Conservation (phyloP, 495 filamentous ascomycete genomes). For the Penicillium lividum region DNA sequence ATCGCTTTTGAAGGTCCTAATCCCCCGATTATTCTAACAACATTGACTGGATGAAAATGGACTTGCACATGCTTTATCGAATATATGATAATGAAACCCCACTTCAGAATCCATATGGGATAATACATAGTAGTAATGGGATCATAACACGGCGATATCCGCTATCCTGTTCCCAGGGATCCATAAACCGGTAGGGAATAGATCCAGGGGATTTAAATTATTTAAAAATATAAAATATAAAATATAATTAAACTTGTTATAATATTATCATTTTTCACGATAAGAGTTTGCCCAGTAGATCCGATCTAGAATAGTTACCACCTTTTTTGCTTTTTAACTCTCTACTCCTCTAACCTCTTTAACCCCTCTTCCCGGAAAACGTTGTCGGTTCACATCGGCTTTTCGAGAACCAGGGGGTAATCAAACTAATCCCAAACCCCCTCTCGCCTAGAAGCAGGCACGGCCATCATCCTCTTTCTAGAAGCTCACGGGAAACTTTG, state of each 20-base stretch:
- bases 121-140: not conserved
- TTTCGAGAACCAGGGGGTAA: not conserved
- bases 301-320: slow-evolving; percentile 16
- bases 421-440: slow-evolving; percentile 8
- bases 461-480: slow-evolving; percentile 29
- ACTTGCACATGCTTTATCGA: slow-evolving; percentile 25
- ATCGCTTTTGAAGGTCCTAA: slow-evolving; percentile 22
- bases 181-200: not conserved
- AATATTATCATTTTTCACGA: not conserved
- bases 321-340: not conserved
- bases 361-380: slow-evolving; percentile 20
- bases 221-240: too few relatives aligned
- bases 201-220: too few relatives aligned
- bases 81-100: slow-evolving; percentile 27
- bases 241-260: too few relatives aligned
- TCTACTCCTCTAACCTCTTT: not conserved
- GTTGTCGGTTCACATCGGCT: slow-evolving; percentile 28
- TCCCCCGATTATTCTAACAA: slow-evolving; percentile 12
- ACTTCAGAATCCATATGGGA: slow-evolving; percentile 15
- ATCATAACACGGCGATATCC: slow-evolving; percentile 6
- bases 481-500: slow-evolving; percentile 21
- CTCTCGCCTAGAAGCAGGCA: slow-evolving; percentile 18
- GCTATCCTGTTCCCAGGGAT: not conserved
- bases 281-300: slow-evolving; percentile 8
- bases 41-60: slow-evolving; percentile 10